A percentile compares a stretch with the other conserved stretches of the same genome.
These are phyloP conservation scores for Lactifluus hygrophoroides DNA, from an alignment of 768 basidiomycete genomes.

Conservation along the genomic window DNA sequence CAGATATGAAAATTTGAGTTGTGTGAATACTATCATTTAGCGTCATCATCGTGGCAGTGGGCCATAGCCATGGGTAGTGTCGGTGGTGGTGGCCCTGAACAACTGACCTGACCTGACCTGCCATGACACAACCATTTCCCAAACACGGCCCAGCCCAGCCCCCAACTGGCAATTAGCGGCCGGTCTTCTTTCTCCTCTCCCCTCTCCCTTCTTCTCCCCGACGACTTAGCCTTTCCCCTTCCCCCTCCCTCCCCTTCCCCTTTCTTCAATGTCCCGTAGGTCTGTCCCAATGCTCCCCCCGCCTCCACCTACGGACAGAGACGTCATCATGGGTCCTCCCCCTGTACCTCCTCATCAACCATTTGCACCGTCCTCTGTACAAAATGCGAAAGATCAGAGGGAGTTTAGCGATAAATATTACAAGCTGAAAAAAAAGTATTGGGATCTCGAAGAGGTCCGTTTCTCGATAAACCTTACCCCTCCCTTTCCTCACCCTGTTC, in stretches of 20 bases:
- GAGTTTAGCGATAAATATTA: conserved; percentile 55
- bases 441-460: conserved; percentile 59
- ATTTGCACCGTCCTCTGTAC: conserved; percentile 24
- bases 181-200: conserved; percentile 14
- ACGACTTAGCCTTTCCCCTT: conserved; percentile 10
- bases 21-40: not conserved
- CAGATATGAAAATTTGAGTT: conserved; percentile 4
- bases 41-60: too few species aligned
- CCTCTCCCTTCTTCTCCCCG: conserved; percentile 22
- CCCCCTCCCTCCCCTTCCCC: conserved; percentile 13
- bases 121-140: conserved; percentile 19
- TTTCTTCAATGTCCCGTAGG: conserved; percentile 12
- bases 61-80: not conserved
- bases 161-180: conserved; percentile 22
- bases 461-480: not conserved
- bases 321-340: conserved; percentile 45
- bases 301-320: conserved; percentile 34
- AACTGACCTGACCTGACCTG: conserved; percentile 7
- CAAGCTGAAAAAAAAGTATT: conserved; percentile 55
- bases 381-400: conserved; percentile 31
- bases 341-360: conserved; percentile 32
- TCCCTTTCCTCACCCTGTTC: not conserved
- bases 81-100: too few species aligned
- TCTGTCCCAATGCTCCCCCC: conserved; percentile 19
- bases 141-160: conserved; percentile 18